Base-by-base conservation (phyloP, 495 filamentous ascomycete species). In the Penicillium mononematosum region DNA sequence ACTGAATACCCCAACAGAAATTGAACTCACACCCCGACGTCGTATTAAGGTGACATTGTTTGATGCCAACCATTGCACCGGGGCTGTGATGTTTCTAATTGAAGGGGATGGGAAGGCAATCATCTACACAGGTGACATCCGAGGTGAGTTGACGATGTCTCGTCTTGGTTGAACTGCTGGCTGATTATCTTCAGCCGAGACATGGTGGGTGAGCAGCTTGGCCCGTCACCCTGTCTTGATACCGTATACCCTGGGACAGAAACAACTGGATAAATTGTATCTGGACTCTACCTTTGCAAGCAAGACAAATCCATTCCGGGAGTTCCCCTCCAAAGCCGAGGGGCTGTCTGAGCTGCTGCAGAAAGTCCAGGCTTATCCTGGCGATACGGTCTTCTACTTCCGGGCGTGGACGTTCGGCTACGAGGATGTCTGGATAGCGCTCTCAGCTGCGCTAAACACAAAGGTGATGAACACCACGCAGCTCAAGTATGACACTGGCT, bases 11-110 rank as follows among this genome's bases (percentile, higher is more conserved):
- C 91, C 92, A 1, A 91, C 86, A 0, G 68, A 78, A 36, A 82
- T 98, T 55, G 90, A 96, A 59, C 75, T 96, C 9, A 79, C 79
- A 3, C 89, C 84, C 0, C 80, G 80, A 6, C 81, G 81, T 51
- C 72, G 72, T 11, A 86, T 96, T 45, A 83, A 85, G 49, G 89
- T 96, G 34, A 96, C 92, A 3, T 78, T 97, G 0, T 82, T 96
- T 34, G 86, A 96, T 76, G 92, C 93, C 8, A 97, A 98, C 65
- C 93, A 97, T 64, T 98, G 93, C 66, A 76, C 86, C 19, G 93
- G 93, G 3, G 86, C 92, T 20, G 92, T 96, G 27, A 96, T 96
- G 91, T 96, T 97, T 65, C 84, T 97, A 7, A 87, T 97, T 41
- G 89, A 97, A 67, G 85, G 84, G 5, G 69, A 84, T 50, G 82